Evolutionary conservation across 176 grass and related monocot species (phyloP), one percentile per base, ranked within the genome.

Genomic region (Musa acuminata): DNA sequence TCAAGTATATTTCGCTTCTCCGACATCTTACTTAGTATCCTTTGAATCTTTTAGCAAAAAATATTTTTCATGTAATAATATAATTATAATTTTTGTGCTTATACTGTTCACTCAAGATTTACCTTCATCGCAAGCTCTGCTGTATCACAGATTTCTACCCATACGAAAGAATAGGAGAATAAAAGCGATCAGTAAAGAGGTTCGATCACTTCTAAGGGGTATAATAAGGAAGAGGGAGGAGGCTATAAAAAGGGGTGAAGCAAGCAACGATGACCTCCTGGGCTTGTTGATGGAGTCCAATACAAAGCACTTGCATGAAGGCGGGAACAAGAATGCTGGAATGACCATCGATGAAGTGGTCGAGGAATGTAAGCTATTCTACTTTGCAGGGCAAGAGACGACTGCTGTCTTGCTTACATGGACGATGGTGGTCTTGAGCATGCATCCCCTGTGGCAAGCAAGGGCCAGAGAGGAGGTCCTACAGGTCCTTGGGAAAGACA

Each of bases 281-380:
- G 91, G 88, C 24, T 49, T 91, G 57, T 73, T 96, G 53, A 51
- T 96, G 71, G 76, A 91, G 64, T 83, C 83, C 0, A 95, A 86
- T 75, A 81, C 57, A 25, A 57, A 43, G 17, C 55, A 58, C 2
- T 48, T 17, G 14, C 53, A 48, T n/a, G 72, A 57, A 58, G 13
- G 48, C 10, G 53, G 72, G 55, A 43, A 58, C 22, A 74, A 57
- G 24, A 19, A 57, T 19, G 9, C 53, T 43, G 72, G 72, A 24
- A 21, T 74, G 24, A 74, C 72, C 8, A 60, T 26, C 2, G 72
- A 74, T 23, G 53, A 59, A 17, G 67, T 70, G 48, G 51, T 51
- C 19, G 67, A 11, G n/a, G 67, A 70, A 70, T 70, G 67, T n/a
- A 72, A 63, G 14, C 25, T 80, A 49, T 80, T 80, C 23, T 80